These are phyloP conservation scores for Mycena maculata DNA, from an alignment of 768 basidiomycete genomes.

Conservation along the genomic window DNA sequence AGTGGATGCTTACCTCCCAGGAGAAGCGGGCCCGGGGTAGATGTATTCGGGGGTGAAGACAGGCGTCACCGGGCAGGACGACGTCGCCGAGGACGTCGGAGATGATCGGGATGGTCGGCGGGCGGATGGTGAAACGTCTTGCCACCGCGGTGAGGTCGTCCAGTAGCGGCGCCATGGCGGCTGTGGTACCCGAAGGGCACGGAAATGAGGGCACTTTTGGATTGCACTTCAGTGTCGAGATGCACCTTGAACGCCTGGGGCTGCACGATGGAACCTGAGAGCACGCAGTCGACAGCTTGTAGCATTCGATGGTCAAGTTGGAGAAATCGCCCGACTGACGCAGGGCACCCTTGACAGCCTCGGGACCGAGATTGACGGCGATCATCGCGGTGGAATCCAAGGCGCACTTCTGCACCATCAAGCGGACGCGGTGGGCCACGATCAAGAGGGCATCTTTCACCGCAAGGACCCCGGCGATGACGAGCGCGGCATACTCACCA, in stretches of 20 bases:
- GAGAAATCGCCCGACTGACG: slow-evolving; percentile 46
- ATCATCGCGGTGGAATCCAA: slow-evolving; percentile 68
- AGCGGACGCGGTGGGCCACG: slow-evolving; percentile 65
- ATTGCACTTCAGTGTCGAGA: slow-evolving; percentile 49
- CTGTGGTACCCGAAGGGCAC: slow-evolving; percentile 78
- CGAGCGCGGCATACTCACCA: slow-evolving; percentile 83
- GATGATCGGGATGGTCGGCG: slow-evolving; percentile 68
- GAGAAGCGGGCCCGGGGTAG: slow-evolving; percentile 54
- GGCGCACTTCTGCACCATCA: slow-evolving; percentile 64
- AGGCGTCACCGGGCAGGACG: slow-evolving; percentile 62
- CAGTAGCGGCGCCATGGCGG: slow-evolving; percentile 69
- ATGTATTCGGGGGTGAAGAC: slow-evolving; percentile 58
- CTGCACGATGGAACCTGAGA: slow-evolving; percentile 64
- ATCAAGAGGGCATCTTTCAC: slow-evolving; percentile 68
- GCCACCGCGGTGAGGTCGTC: slow-evolving; percentile 59
- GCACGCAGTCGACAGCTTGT: slow-evolving; percentile 68
- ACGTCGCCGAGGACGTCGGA: slow-evolving; percentile 72
- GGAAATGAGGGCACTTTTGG: slow-evolving; percentile 57
- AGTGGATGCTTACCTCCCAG: slow-evolving; percentile 65
- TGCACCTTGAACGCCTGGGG: slow-evolving; percentile 55
- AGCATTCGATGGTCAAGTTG: slow-evolving; percentile 65
- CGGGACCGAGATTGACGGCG: slow-evolving; percentile 57
- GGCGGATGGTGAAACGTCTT: slow-evolving; percentile 47
- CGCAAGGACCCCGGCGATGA: slow-evolving; percentile 67
- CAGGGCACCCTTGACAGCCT: slow-evolving; percentile 50